Evolutionary conservation across 768 basidiomycete species (phyloP), one percentile per base, ranked within the genome.

Genomic region (Leccinum rimulosum): DNA sequence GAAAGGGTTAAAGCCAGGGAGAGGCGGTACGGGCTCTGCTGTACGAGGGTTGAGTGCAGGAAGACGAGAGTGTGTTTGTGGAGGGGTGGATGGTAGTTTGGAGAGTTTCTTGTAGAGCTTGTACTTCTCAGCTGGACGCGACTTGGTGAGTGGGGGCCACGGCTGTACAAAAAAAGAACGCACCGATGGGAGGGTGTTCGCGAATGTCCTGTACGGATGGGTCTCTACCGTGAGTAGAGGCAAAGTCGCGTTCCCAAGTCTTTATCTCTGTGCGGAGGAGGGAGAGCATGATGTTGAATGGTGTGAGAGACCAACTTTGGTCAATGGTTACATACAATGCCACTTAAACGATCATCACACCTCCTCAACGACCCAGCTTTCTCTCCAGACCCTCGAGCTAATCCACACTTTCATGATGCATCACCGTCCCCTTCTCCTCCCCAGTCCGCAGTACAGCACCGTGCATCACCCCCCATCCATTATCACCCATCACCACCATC

Each of bases 41-140:
- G 77, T 67, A 59, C 85, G 87, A n/a, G 84, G 70, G 59, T 76
- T 79, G 10, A 81, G 76, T 25, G 82, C 52, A 76, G 75, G 54
- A 70, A 75, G 63, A 52, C 61, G 62, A 48, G 58, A n/a, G 6
- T 55, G 60, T 22, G 72, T 58, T 45, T 70, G 68, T 50, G 76
- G 74, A 35, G 74, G 76, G 6, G 74, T 77, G 36, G 73, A 65
- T 12, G 74, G 68, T 27, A 72, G 69, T 63, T 88, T 92, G 56
- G 80, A 81, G 36, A 92, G 79, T 59, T 81, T 85, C 79, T 92
- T 93, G 79, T 93, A 91, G 31, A 83, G 79, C 72, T 82, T 92
- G 77, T 93, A 93, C 71, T 88, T 91, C 63, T 84, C 81, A 60
- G 88, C 91, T 93, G 68, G 12, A 59, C 27, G 53, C 51, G 19